phyloP scores from a whole-genome alignment of 371 early-diverging fungal genomes.

The Lichtheimia hyalospora region DNA sequence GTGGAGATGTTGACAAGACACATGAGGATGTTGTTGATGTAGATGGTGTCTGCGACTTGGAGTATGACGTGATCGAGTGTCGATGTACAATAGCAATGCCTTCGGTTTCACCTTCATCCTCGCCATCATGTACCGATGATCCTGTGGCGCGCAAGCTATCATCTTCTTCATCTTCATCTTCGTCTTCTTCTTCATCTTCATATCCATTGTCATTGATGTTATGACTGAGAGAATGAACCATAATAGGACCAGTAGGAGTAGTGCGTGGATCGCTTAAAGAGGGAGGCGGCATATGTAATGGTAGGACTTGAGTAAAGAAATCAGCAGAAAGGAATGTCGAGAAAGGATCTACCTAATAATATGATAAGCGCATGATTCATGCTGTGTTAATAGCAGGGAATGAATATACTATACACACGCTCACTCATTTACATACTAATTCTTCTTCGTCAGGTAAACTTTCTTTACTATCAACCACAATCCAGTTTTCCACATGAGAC shows the following conservation, averaged over 20 bases:
- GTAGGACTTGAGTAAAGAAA: constrained; percentile 45
- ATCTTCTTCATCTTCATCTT: constrained; percentile 26
- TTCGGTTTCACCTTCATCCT: background rate
- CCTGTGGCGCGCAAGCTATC: constrained; percentile 7
- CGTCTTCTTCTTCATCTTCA: constrained; percentile 22
- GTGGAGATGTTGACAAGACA: constrained; percentile 36
- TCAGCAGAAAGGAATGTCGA: constrained; percentile 43
- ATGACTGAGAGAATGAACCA: background rate
- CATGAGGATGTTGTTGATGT: constrained; percentile 30
- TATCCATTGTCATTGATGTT: background rate
- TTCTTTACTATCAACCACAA: constrained; percentile 50
- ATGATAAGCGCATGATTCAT: too few species aligned
- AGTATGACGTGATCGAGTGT: constrained; percentile 35
- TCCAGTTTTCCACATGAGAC: constrained; percentile 55
- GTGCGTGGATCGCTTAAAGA: constrained; percentile 35
- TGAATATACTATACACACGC: background rate
- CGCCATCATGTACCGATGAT: constrained; percentile 5
- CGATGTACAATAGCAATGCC: constrained; percentile 17
- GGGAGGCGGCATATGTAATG: constrained; percentile 50
- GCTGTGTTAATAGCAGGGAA: background rate
- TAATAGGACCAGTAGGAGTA: background rate
- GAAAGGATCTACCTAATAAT: constrained; percentile 21
- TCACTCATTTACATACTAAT: constrained; percentile 22
- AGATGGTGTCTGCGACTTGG: constrained; percentile 22
- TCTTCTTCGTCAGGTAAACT: constrained; percentile 51